Evolutionary conservation across 75 land plant genomes (phyloP), one percentile per base, ranked within the genome.

Genomic region (Picea sitchensis): DNA sequence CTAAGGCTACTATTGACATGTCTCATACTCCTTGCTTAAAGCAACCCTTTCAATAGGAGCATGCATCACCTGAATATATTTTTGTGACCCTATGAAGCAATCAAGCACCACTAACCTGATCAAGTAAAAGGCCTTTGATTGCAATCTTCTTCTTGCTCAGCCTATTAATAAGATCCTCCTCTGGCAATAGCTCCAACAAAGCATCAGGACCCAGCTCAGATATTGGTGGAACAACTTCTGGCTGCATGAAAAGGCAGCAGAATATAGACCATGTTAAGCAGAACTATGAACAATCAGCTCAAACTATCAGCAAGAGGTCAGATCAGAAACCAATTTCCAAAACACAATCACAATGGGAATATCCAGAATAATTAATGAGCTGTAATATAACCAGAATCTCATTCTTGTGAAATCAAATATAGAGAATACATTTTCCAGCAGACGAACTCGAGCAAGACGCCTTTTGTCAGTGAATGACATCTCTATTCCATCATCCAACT

Each of bases 121-220:
- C 99, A 82, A 97, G 96, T 51, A 97, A 82, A 31, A 97, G 82
- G 80, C 90, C 87, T 82, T 97, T 97, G 61, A 97, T 95, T 79
- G 90, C 84, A 77, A 75, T 86, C 72, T 89, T 89, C 86, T 90
- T 96, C 60, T 91, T 85, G 76, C 89, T 82, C 69, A 97, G 59
- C 13, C 85, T 85, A 14, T 72, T 80, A 23, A 68, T 56, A 74
- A 97, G 91, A 47, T 84, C 88, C 68, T 87, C 88, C 38, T 79
- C 84, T 58, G 75, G 44, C 82, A 91, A 89, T 59, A 91, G 88
- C 78, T 91, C 96, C 62, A 87, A 72, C 14, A 87, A 85, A 12
- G 98, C 98, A 93, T 97, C 98, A 75, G 91, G 93, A 41, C 99
- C 99, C 73, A 97, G 89, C 86, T 97, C 96, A 77, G 99, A 97